Evolutionary conservation across 2,329 filamentous ascomycete genomes (phyloP), one percentile per base, ranked within the genome.

Genomic region (Eurotiales sp.): DNA sequence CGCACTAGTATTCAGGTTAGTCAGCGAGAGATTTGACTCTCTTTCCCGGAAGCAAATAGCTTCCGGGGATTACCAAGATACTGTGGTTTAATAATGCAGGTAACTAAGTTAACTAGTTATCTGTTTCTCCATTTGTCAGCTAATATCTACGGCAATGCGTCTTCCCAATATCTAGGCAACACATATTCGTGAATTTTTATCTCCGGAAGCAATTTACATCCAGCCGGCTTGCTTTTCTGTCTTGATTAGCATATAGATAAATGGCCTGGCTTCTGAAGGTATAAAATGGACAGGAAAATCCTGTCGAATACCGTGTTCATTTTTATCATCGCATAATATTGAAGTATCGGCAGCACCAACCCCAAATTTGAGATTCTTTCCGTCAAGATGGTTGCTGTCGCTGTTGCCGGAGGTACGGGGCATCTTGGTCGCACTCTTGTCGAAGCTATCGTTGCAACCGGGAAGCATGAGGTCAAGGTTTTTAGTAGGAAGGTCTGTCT

Each of bases 341-440:
- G 14, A 7, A n/a, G 34, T n/a, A 37, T 37, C 12, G 17, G 17
- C 17, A n/a, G 34, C 34, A 37, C 34, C n/a, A n/a, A 37, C 7
- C 5, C 34, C 34, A 7, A n/a, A 37, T 14, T 19, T 37, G 17
- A 37, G 34, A 6, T 29, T 1, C 37, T 25, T 21, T 36, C 21
- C 14, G 34, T 37, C 22, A 53, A 4, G 8, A 75, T 75, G 73
- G 58, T 64, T 12, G 60, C 70, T 17, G 63, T 79, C 34, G 76
- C 73, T 45, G 68, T 79, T 14, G 72, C 73, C 4, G 76, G 76
- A 44, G 76, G 76, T 12, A 72, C 70, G 1, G 75, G 75, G 21
- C 64, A 63, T n/a, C 61, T 78, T 1, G 76, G 76, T 11, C 69
- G 67, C 15, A 70, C 74, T 1, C 65, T 80, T 25, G 71, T 78